Evolutionary conservation across 306 rosid genomes (phyloP).

Genomic region (Corylus heterophylla): DNA sequence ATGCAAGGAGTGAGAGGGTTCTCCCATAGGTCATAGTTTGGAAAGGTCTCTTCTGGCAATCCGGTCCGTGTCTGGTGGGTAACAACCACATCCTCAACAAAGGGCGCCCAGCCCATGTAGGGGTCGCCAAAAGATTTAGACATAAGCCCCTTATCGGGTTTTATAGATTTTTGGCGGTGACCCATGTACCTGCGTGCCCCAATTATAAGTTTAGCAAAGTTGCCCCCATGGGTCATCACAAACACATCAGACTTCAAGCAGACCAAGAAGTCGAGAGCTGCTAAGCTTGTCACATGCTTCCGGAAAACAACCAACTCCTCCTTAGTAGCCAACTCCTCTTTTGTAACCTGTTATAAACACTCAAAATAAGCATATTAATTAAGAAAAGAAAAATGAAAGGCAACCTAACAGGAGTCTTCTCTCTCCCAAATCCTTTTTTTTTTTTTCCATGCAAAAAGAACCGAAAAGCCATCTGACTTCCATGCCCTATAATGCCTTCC

Average conservation of each 20-base stretch:
- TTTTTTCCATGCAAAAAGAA: not conserved
- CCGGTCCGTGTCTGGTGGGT: conserved; percentile 92
- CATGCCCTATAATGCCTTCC: not conserved
- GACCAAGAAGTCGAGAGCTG: conserved; percentile 96
- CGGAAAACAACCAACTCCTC: conserved; percentile 83
- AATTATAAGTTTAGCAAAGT: conserved; percentile 92
- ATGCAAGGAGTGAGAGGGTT: conserved; percentile 97
- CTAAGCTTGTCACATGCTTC: conserved; percentile 97
- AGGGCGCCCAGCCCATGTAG: conserved; percentile 96
- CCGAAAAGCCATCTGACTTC: not conserved
- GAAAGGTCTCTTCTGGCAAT: conserved; percentile 91
- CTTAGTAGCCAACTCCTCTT: conserved; percentile 88
- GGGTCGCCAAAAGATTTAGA: conserved; percentile 99
- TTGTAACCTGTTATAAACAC: conserved; percentile 64
- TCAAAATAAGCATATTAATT: conserved; percentile 4
- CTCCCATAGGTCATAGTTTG: conserved; percentile 96
- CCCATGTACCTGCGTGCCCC: conserved; percentile 99
- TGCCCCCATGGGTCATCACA: conserved; percentile 99
- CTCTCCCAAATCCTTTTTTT: not conserved
- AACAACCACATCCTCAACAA: conserved; percentile 85
- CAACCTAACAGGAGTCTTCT: not conserved
- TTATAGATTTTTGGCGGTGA: conserved; percentile 85
- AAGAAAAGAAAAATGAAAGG: conserved; percentile 3
- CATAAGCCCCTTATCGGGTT: conserved; percentile 98
- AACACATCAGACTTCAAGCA: conserved; percentile 98